Base-by-base conservation (phyloP, 139 green algal genomes). In the Marvania coccoides region DNA sequence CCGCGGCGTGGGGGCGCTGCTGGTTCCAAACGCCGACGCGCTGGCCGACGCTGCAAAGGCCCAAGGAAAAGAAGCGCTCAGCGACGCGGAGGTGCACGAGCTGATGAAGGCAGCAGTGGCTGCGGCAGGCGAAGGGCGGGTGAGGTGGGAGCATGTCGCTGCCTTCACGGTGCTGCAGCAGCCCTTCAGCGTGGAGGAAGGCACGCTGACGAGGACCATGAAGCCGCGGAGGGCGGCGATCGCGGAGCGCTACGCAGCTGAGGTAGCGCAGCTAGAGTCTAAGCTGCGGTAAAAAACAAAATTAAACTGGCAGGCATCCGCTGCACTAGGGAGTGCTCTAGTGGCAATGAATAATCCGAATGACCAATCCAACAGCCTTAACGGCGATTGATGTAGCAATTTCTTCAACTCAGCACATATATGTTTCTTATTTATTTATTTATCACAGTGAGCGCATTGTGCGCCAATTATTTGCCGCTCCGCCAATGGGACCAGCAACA, bases 171-270 rank as follows among this genome's bases (percentile, higher is more conserved):
- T 93, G 7, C 45, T 94, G 45, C 38, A 65, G 19, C 51, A 76
- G 28, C 77, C 81, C 23, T 82, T 95, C 56, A 74, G 36, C 24
- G 62, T 88, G 0, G 92, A 98, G 4, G 83, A 85, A 47, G 92
- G 87, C 56, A 94, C 88, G 2, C 81, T 97, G 23, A 97, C 91
- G 1, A 75, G 83, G 37, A 97, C 89, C n/a, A 87, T 97, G 78
- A 97, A 97, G 78, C 83, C 83, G 5, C 63, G 83, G 33, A 66
- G 89, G 15, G 40, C 72, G 2, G 77, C 74, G 13, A 88, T 97
- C 28, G 51, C 75, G 36, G 28, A 80, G 47, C 65, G 72, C 39
- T 88, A 93, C 35, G 34, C 37, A 0, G 5, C 57, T 10, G 28
- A 45, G 30, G 42, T 71, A 12, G 24, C 28, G 14, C 24, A 7